Percentiles rank a stretch among this genome's conserved stretches.
phyloP scores from a whole-genome alignment of 106 monocot species.

The Dioscorea dumetorum region DNA sequence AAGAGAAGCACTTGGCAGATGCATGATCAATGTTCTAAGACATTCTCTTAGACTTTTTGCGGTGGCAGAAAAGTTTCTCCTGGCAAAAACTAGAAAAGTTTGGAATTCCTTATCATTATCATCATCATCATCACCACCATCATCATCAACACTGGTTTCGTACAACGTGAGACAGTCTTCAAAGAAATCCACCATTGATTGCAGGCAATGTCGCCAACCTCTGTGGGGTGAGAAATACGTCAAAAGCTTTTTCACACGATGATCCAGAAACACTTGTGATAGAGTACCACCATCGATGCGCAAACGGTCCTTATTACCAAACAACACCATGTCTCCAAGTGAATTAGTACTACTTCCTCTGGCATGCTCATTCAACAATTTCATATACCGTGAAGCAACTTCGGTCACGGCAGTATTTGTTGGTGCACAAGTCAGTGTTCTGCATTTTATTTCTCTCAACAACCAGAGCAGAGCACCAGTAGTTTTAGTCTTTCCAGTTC shows the following conservation, averaged over 20 bases:
- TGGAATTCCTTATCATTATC: background rate
- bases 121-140: too few species aligned
- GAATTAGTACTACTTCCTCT: background rate
- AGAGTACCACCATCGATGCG: constrained; percentile 19
- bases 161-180: constrained; percentile 17
- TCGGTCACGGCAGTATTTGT: constrained; percentile 57
- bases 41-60: constrained; percentile 2
- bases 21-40: constrained; percentile 7
- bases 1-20: constrained; percentile 28
- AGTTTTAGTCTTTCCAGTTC: constrained; percentile 77
- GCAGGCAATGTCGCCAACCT: constrained; percentile 36
- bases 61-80: constrained; percentile 7
- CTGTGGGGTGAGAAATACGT: constrained; percentile 25
- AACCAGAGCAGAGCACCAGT: constrained; percentile 20
- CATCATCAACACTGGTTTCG: too few species aligned
- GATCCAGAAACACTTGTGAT: constrained; percentile 25
- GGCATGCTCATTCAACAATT: constrained; percentile 11
- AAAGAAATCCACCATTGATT: constrained; percentile 28
- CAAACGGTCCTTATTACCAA: constrained; percentile 51
- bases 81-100: constrained; percentile 19
- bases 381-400: constrained; percentile 33
- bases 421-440: constrained; percentile 50
- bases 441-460: constrained; percentile 13
- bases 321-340: constrained; percentile 38
- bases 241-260: constrained; percentile 22